Conservation (phyloP, 75 land plant species). For the Selaginella moellendorffii region DNA sequence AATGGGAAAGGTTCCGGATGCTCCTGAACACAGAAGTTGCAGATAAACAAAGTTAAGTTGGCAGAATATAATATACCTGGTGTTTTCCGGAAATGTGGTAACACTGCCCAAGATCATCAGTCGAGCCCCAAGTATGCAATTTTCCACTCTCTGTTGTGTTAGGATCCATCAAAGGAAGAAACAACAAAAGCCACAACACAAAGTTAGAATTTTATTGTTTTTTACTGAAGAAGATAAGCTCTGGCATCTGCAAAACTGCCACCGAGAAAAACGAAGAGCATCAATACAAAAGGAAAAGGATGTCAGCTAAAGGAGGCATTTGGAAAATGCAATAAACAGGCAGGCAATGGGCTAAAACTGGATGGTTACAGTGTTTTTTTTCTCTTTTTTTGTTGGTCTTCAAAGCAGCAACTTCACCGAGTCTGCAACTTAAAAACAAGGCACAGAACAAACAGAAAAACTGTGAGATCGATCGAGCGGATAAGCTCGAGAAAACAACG, state of each 20-base stretch:
- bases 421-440: no score
- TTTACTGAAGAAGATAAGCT: not conserved
- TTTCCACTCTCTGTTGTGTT: constrained; percentile 86
- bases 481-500: not conserved
- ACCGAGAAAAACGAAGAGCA: not conserved
- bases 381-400: no score
- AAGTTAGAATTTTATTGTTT: not conserved
- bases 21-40: constrained; percentile 44
- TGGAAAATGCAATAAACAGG: not conserved
- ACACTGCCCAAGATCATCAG: constrained; percentile 90
- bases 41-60: constrained; percentile 1
- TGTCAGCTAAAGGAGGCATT: no score
- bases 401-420: no score
- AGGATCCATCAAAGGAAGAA: constrained; percentile 12
- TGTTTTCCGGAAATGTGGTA: constrained; percentile 92
- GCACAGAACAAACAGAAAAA: not conserved
- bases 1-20: constrained; percentile 88
- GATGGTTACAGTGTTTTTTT: no score
- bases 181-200: not conserved
- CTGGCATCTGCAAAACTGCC: not conserved
- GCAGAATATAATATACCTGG: constrained; percentile 43
- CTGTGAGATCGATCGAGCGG: not conserved
- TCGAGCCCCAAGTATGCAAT: constrained; percentile 95
- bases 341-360: no score
- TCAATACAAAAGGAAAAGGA: not conserved